phyloP scores from a whole-genome alignment of 495 filamentous ascomycete genomes.

The Penicillium soppii region DNA sequence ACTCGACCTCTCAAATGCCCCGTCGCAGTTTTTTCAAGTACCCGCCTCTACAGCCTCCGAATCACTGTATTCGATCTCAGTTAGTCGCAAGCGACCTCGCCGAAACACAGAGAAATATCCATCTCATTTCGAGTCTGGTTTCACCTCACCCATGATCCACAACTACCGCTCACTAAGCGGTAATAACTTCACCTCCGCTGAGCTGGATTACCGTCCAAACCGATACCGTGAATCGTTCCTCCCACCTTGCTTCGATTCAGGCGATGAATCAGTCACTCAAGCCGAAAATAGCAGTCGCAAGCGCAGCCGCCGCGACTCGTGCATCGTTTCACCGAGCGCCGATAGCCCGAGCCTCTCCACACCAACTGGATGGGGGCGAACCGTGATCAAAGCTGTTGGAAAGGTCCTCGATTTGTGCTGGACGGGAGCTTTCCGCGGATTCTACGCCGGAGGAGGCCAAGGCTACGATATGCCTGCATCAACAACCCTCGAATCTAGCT shows the following conservation, averaged over 20 bases:
- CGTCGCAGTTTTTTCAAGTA: constrained; percentile 66
- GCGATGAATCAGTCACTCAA: constrained; percentile 25
- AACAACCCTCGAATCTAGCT: constrained; percentile 20
- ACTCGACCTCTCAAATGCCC: constrained; percentile 54
- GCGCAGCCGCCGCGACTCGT: constrained; percentile 41
- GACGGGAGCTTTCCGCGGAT: constrained; percentile 70
- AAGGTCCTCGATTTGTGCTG: constrained; percentile 84
- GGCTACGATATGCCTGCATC: constrained; percentile 55
- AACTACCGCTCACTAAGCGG: constrained; percentile 62
- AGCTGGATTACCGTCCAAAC: constrained; percentile 47
- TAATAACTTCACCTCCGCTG: constrained; percentile 39
- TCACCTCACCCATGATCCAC: constrained; percentile 46
- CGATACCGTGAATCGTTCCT: constrained; percentile 43
- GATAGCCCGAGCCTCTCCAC: constrained; percentile 17
- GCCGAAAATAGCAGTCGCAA: constrained; percentile 35
- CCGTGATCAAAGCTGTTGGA: constrained; percentile 61
- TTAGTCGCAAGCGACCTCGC: constrained; percentile 46
- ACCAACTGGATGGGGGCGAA: constrained; percentile 43
- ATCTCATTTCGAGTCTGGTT: constrained; percentile 27
- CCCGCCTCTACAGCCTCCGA: constrained; percentile 66
- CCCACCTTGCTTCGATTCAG: constrained; percentile 31
- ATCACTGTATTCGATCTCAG: constrained; percentile 59
- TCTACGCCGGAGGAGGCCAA: constrained; percentile 78
- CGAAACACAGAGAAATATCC: constrained; percentile 29
- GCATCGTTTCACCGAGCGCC: constrained; percentile 20